Conservation (phyloP, 768 basidiomycete species). For the Pulveroboletus sp. region DNA sequence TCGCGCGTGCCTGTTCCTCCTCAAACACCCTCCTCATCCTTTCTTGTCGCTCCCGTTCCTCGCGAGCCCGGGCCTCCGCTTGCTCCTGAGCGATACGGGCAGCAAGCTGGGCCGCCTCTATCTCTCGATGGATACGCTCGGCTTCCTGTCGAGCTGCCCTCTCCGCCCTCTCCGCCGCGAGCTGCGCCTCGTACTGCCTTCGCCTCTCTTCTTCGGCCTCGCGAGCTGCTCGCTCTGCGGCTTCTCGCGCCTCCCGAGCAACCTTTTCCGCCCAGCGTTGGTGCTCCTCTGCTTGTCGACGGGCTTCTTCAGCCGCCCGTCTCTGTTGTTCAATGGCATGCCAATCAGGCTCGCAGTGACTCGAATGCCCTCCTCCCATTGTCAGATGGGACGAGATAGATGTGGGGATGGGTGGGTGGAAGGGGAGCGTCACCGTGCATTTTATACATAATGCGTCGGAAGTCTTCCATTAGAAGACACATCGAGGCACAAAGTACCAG, state of each 20-base stretch:
- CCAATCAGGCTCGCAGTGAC: constrained; percentile 22
- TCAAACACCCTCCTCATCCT: constrained; percentile 16
- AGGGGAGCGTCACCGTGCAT: too few relatives aligned
- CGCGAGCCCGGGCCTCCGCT: constrained; percentile 25
- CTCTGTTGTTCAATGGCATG: constrained; percentile 19
- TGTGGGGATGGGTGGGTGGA: too few relatives aligned
- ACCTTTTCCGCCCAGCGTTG: constrained; percentile 16
- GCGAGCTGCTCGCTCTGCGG: constrained; percentile 21
- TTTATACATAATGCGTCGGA: too few relatives aligned
- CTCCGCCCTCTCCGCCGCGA: constrained; percentile 23
- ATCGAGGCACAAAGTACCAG: too few relatives aligned
- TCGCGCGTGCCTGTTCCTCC: constrained; percentile 17
- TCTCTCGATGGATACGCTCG: constrained; percentile 19
- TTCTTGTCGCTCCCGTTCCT: constrained; percentile 22
- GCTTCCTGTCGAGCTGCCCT: constrained; percentile 22
- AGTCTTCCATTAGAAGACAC: too few relatives aligned
- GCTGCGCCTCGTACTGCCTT: constrained; percentile 14
- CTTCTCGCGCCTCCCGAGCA: constrained; percentile 21
- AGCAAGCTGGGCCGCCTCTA: constrained; percentile 21
- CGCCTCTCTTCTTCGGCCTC: constrained; percentile 19
- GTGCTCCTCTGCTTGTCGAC: constrained; percentile 20
- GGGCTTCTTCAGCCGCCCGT: constrained; percentile 18
- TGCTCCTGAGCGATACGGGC: constrained; percentile 20
- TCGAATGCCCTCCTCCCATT: constrained; percentile 30
- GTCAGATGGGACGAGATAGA: too few relatives aligned